phyloP scores from a whole-genome alignment of 1,284 basidiomycete species.

The Ceratobasidium sp. region DNA sequence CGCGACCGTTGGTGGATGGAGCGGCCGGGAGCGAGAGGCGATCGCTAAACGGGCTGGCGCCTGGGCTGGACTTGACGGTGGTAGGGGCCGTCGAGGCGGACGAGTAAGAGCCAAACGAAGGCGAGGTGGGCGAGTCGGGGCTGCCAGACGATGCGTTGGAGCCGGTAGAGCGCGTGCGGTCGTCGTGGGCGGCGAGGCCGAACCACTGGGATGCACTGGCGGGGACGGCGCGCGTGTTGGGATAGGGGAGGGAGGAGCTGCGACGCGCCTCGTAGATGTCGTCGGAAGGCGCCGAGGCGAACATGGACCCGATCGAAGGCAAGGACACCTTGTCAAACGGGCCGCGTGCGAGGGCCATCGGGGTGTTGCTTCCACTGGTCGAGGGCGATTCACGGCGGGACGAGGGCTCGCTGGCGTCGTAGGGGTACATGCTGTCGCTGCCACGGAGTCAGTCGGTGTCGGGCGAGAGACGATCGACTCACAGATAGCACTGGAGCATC shows the following conservation, averaged over 20 bases:
- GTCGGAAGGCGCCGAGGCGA: not conserved
- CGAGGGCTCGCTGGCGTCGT: constrained; percentile 11
- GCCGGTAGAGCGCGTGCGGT: constrained; percentile 4
- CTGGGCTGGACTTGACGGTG: constrained; percentile 33
- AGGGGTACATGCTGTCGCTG: constrained; percentile 5
- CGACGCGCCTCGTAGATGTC: constrained; percentile 24
- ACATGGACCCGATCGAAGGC: constrained; percentile 28
- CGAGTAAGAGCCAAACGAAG: constrained; percentile 31
- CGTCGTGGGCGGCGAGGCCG: constrained; percentile 22
- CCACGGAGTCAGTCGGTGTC: no score
- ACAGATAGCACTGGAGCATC: constrained; percentile 8
- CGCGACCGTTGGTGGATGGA: constrained; percentile 6
- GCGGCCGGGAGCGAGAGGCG: constrained; percentile 14
- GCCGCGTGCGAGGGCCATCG: not conserved
- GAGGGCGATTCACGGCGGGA: constrained; percentile 33
- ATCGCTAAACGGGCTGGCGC: constrained; percentile 17
- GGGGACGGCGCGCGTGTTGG: not conserved
- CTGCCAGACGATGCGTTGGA: constrained; percentile 6
- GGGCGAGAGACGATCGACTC: not conserved
- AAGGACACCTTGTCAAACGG: constrained; percentile 29
- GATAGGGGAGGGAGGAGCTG: constrained; percentile 21
- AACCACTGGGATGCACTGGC: constrained; percentile 11
- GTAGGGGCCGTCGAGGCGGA: constrained; percentile 25
- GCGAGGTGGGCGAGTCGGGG: constrained; percentile 25
- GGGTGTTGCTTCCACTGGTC: constrained; percentile 36